Evolutionary conservation across 1,284 basidiomycete genomes (phyloP), one percentile per base, ranked within the genome.

Genomic region (Cystobasidium sp.): DNA sequence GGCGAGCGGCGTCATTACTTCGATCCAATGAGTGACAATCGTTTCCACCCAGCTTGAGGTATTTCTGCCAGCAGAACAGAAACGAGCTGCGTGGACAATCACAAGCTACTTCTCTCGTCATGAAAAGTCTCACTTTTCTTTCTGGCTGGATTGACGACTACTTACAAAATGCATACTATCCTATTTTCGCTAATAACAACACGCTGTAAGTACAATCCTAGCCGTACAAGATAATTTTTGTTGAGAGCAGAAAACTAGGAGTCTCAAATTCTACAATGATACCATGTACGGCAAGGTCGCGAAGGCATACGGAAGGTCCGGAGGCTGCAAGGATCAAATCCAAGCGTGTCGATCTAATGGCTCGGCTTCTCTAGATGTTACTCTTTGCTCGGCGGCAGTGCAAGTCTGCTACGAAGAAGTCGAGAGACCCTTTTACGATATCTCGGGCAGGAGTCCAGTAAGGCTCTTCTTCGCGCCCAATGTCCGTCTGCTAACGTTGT

Each of bases 191-290:
- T 43, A 59, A 58, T 37, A 56, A 56, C 55, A 56, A 56, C 55
- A 56, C 55, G 31, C 24, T 18, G 55, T 56, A 56, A 56, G 55
- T n/a, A 31, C n/a, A 31, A 31, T 31, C 5, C 31, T 31, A 31
- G 5, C 31, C 31, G 31, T 31, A 31, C 31, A 31, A 31, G 31
- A 31, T 31, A 5, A 31, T 2, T 31, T 31, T 31, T 31, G 31
- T 5, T 31, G 5, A 31, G 31, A 31, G 12, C 46, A 20, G 39
- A 58, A 18, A 10, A 58, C 46, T 37, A 68, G 52, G 39, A 52
- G 67, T n/a, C 56, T 68, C 52, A 68, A 56, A 6, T 51, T 53
- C 18, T 24, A 41, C n/a, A 68, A 68, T 41, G 67, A 68, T 31
- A 68, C 67, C 37, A 52, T 68, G 2, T 68, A 39, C 55, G 58